Percentiles rank a stretch among this genome's conserved stretches.
phyloP scores from a whole-genome alignment of 2,329 filamentous ascomycete species.

The Pestalotiopsis sp. region DNA sequence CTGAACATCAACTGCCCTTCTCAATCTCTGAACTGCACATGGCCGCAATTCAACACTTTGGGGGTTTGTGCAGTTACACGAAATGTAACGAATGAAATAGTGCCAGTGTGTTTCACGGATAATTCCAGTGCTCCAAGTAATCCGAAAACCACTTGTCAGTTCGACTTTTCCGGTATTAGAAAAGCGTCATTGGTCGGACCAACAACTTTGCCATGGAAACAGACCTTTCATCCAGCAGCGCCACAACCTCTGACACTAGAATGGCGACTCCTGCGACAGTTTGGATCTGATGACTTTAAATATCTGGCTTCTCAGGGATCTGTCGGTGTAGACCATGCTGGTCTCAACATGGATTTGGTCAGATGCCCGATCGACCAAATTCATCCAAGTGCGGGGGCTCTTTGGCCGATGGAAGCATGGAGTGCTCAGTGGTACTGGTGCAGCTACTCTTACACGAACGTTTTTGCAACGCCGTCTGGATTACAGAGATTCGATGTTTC shows the following conservation, averaged over 20 bases:
- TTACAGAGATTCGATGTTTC: background rate
- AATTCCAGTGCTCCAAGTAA: background rate
- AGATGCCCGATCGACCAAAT: no score
- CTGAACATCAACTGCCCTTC: background rate
- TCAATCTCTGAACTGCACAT: background rate
- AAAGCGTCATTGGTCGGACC: background rate
- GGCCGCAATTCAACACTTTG: background rate
- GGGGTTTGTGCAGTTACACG: background rate
- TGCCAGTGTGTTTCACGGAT: background rate
- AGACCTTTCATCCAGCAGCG: background rate
- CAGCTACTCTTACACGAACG: slow-evolving; percentile 4
- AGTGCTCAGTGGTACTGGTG: background rate
- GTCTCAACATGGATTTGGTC: background rate
- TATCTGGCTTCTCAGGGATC: background rate
- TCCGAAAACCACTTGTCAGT: background rate
- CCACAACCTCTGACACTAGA: background rate
- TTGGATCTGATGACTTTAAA: no score
- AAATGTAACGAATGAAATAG: background rate
- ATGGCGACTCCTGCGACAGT: no score
- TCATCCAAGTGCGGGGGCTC: no score
- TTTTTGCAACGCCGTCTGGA: slow-evolving; percentile 1
- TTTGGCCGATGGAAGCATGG: no score
- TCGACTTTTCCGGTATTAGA: background rate
- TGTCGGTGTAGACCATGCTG: background rate
- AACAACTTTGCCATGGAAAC: background rate